Evolutionary conservation across 306 rosid species (phyloP), one percentile per base, ranked within the genome.

Genomic region (Vicia villosa): DNA sequence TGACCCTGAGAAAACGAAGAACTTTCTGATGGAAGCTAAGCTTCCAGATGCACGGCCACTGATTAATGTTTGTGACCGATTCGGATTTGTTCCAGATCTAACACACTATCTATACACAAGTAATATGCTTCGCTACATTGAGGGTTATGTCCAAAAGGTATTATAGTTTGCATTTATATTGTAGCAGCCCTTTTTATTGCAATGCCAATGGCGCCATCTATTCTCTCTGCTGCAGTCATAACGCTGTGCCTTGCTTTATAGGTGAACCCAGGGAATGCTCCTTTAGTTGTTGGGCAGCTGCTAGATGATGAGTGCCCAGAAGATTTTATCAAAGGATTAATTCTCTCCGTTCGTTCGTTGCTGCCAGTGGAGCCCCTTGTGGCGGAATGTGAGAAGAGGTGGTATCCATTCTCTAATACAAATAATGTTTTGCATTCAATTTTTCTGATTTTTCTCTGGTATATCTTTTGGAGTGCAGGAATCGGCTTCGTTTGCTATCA

Each of bases 71-170:
- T 95, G 99, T 70, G 99, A 95, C 49, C 96, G 99, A 49, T 95
- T 95, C 61, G 99, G 99, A 69, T 95, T 87, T 87, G 99, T 95
- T 76, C 99, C 99, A 3, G 99, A 95, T 89, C 92, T 95, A 72
- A 95, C 99, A 22, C 99, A 87, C 81, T 89, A 90, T 83, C 83
- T 95, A 73, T 95, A 91, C 84, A 84, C 99, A 63, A 95, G 62
- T 84, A 95, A 95, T 82, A 95, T 95, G 99, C 99, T 95, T 70
- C 96, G 99, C 12, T 95, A 95, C 66, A 95, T 95, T 69, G 99
- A 95, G 83, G 99, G 99, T 63, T 95, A 95, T 77, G 99, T 95
- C 58, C 99, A 95, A 62, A 95, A 95, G 99, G 99, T 94, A 91
- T 55, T 62, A 36, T 32, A 21, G 71, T 74, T 63, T 59, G 19